Evolutionary conservation across 345 rosid species (phyloP).

Genomic region (Pistacia vera): DNA sequence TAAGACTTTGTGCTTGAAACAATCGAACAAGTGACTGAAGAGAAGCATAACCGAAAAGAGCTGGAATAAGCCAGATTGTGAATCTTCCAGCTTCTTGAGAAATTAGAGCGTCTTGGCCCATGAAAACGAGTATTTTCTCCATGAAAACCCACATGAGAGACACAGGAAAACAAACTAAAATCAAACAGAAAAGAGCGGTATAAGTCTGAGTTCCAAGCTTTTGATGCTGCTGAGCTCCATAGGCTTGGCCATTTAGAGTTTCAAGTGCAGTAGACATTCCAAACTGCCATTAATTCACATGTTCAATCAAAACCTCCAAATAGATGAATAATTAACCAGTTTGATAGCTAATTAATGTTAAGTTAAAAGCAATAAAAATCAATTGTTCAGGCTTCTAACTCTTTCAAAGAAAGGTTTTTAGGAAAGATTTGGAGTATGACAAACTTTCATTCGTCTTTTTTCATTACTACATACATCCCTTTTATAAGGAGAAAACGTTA

Average conservation of each 20-base stretch:
- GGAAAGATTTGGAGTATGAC: no score
- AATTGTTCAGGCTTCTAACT: no score
- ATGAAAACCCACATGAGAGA: constrained; percentile 55
- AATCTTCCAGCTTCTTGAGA: constrained; percentile 42
- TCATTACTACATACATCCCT: no score
- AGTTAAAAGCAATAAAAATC: no score
- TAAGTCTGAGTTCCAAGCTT: constrained; percentile 59
- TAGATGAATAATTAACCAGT: no score
- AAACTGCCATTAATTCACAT: constrained; percentile 33
- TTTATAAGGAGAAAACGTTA: no score
- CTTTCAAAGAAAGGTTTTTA: no score
- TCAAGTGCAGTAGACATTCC: constrained; percentile 79
- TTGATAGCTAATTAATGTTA: no score
- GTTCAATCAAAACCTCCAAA: no score
- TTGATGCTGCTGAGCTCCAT: constrained; percentile 56
- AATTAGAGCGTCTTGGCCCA: constrained; percentile 50
- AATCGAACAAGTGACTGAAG: constrained; percentile 45
- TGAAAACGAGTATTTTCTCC: constrained; percentile 40
- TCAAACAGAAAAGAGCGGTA: constrained; percentile 48
- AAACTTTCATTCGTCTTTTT: no score
- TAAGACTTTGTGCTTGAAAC: constrained; percentile 45
- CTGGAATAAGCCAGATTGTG: constrained; percentile 40
- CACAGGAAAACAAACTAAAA: constrained; percentile 44
- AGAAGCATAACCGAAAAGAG: constrained; percentile 44
- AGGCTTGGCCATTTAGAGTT: constrained; percentile 79